phyloP scores from a whole-genome alignment of 129 eudicot species.

The Dittrichia graveolens region DNA sequence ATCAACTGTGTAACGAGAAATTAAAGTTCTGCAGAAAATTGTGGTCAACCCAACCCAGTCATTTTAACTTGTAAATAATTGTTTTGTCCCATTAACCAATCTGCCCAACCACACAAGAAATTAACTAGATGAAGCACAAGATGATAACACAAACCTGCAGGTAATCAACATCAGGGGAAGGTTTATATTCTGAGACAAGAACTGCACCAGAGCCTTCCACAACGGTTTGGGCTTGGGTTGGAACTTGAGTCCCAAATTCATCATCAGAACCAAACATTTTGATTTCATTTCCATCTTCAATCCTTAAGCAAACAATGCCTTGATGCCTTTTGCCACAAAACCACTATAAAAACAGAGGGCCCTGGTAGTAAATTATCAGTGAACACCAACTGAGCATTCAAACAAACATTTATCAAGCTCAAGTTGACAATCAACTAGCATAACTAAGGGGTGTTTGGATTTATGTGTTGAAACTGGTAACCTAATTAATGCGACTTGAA shows the following conservation, averaged over 20 bases:
- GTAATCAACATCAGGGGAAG: conserved; percentile 90
- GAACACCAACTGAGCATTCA: conserved; percentile 66
- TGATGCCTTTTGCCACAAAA: conserved; percentile 62
- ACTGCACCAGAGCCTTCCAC: conserved; percentile 70
- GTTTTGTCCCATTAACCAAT: background rate
- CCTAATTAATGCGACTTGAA: background rate
- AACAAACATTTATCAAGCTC: conserved; percentile 21
- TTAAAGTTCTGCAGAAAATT: background rate
- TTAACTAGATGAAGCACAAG: conserved; percentile 2
- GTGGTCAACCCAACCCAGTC: background rate
- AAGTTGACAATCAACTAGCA: conserved; percentile 26
- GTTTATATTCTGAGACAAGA: conserved; percentile 71
- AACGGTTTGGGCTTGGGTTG: conserved; percentile 76
- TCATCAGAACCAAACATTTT: conserved; percentile 83
- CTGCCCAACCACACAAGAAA: background rate
- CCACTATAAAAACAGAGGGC: conserved; percentile 87
- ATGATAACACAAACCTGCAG: conserved; percentile 63
- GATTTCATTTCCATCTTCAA: conserved; percentile 51
- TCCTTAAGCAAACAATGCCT: conserved; percentile 37
- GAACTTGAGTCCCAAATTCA: conserved; percentile 56
- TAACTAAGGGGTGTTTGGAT: conserved; percentile 7
- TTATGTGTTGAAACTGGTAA: background rate
- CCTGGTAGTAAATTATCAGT: conserved; percentile 85
- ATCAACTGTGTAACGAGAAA: background rate
- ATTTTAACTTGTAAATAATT: background rate